These are phyloP conservation scores for Pseudevernia furfuracea DNA, from an alignment of 495 filamentous ascomycete species.

Conservation along the genomic window DNA sequence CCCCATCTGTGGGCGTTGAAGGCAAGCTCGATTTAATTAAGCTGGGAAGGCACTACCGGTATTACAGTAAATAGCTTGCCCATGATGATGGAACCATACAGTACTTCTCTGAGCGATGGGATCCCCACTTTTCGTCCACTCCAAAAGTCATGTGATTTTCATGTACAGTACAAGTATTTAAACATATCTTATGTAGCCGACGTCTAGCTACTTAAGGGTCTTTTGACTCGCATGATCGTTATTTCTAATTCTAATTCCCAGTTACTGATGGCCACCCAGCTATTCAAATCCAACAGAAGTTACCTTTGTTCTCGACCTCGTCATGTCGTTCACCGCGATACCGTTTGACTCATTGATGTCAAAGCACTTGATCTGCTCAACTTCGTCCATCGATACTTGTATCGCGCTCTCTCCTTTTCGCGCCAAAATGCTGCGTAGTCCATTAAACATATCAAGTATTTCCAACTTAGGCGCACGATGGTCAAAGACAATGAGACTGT, in stretches of 20 bases:
- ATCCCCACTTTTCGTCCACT: too few species aligned
- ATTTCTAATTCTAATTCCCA: not conserved
- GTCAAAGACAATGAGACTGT: conserved; percentile 52
- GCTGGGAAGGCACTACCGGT: too few species aligned
- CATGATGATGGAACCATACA: too few species aligned
- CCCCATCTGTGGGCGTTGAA: too few species aligned
- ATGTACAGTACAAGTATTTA: too few species aligned
- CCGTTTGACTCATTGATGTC: not conserved
- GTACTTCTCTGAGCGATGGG: too few species aligned
- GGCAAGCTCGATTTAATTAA: too few species aligned
- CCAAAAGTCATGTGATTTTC: not conserved
- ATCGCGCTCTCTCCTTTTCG: not conserved
- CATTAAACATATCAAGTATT: not conserved
- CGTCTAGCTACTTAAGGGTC: not conserved
- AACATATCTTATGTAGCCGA: not conserved
- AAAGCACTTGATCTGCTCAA: not conserved
- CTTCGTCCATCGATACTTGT: not conserved
- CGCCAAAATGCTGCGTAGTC: not conserved
- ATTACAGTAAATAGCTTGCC: too few species aligned
- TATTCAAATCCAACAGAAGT: not conserved
- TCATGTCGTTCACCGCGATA: conserved; percentile 4
- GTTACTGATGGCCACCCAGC: too few species aligned
- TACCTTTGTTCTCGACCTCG: not conserved
- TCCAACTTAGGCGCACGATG: conserved; percentile 35
- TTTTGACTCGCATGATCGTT: not conserved